Evolutionary conservation across 768 basidiomycete species (phyloP), one percentile per base, ranked within the genome.

Genomic region (Asterophora lycoperdoides): DNA sequence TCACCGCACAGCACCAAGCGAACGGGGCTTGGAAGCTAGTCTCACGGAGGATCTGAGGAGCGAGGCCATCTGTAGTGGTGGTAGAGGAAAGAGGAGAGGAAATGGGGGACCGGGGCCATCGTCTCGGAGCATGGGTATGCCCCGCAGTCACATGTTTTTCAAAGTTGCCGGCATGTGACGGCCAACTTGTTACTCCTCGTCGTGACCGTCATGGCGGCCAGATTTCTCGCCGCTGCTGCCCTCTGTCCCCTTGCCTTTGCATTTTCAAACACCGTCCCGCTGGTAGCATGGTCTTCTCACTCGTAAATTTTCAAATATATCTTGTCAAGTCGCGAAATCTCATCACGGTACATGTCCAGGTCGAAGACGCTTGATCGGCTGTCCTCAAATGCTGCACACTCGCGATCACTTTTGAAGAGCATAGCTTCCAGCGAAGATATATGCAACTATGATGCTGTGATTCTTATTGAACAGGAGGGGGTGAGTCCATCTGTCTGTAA

Each of bases 241-340:
- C 58, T 81, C 33, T 71, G 74, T 33, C 71, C 72, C 5, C 60
- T 75, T 5, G 78, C 70, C 2, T 59, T 76, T 26, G 84, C 83
- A 3, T 86, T 79, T 64, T 77, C 76, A 8, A 72, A 80, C 48
- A 85, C 86, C 0, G 63, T 71, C 5, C 88, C 88, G 8, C 60
- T 89, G 11, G 64, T 90, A 2, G 78, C 79, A 9, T 90, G 89
- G 87, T 80, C 86, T 1, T 86, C 85, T 18, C 69, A 76, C 37
- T 74, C 71, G 87, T 86, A 61, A n/a, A 56, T 52, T 17, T 34
- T 46, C 18, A 42, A 11, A 17, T 15, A n/a, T 45, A 15, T 15
- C 42, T 26, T n/a, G 29, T 42, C n/a, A 41, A 14, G 18, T 15
- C 18, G 32, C 43, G 3, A 38, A 53, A 45, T 28, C 15, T 41